Conservation (phyloP, 495 filamentous ascomycete genomes). For the Penicillium canescens region DNA sequence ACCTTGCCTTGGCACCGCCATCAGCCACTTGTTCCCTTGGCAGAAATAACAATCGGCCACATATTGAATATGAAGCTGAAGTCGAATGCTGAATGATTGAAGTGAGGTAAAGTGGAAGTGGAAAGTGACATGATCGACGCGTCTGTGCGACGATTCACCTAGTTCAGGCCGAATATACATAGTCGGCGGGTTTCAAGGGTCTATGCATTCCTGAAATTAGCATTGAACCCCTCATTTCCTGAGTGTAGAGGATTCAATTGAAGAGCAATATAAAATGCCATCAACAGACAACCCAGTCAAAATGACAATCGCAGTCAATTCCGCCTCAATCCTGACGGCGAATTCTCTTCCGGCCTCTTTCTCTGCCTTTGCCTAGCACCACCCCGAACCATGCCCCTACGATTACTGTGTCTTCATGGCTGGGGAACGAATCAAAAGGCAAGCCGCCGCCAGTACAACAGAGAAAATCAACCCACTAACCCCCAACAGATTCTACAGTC, state of each 20-base stretch:
- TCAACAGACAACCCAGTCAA: background rate
- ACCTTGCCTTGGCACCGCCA: constrained; percentile 1
- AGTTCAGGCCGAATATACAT: background rate
- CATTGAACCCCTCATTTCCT: background rate
- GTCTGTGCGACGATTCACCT: background rate
- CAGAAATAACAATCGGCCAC: too few species aligned
- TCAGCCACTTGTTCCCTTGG: background rate
- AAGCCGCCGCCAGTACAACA: background rate
- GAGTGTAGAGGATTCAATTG: background rate
- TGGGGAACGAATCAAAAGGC: constrained; percentile 35
- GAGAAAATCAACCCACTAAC: background rate
- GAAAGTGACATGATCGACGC: background rate
- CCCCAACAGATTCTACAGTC: constrained; percentile 26
- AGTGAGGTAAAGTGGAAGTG: background rate
- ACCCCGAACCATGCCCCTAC: constrained; percentile 22
- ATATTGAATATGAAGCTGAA: too few species aligned
- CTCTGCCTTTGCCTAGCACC: background rate
- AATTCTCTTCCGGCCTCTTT: background rate
- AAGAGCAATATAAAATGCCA: constrained; percentile 12
- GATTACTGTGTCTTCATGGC: constrained; percentile 32
- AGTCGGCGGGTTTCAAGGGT: constrained; percentile 3
- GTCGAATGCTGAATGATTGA: background rate
- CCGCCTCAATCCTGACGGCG: background rate
- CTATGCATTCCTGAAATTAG: background rate
- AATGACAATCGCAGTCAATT: background rate